phyloP scores from a whole-genome alignment of 116 monocot genomes.

The Trichopus zeylanicus region DNA sequence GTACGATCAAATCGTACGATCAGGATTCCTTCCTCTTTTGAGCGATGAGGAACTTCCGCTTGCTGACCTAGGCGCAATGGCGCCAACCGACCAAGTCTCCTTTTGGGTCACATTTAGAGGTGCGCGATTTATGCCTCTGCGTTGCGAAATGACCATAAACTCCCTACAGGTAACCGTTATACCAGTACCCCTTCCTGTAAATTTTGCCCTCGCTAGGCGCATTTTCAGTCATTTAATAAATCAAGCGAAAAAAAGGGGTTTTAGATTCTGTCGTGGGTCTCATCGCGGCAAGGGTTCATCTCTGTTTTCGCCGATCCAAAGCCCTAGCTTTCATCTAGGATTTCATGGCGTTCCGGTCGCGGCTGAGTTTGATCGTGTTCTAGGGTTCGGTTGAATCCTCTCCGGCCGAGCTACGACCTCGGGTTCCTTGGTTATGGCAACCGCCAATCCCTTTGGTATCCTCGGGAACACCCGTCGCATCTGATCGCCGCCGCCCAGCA shows the following conservation, averaged over 20 bases:
- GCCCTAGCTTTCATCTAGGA: neutral
- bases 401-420: neutral
- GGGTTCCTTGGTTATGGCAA: constrained; percentile 26
- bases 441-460: constrained; percentile 60
- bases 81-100: too few species aligned
- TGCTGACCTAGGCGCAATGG: too few species aligned
- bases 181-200: neutral
- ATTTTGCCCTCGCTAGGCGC: neutral
- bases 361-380: neutral
- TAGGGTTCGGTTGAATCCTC: too few species aligned
- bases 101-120: too few species aligned
- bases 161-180: too few species aligned
- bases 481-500: constrained; percentile 54
- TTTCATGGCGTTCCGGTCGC: neutral
- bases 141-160: too few species aligned
- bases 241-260: neutral
- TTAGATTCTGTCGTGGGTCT: neutral
- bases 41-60: too few species aligned
- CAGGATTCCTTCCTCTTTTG: too few species aligned
- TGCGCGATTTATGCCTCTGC: too few species aligned
- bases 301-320: neutral
- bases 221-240: neutral
- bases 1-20: too few species aligned
- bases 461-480: constrained; percentile 51
- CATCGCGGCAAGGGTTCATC: constrained; percentile 2